These are phyloP conservation scores for Lunasporangiospora selenospora DNA, from an alignment of 192 early-diverging fungal genomes.

Conservation along the genomic window DNA sequence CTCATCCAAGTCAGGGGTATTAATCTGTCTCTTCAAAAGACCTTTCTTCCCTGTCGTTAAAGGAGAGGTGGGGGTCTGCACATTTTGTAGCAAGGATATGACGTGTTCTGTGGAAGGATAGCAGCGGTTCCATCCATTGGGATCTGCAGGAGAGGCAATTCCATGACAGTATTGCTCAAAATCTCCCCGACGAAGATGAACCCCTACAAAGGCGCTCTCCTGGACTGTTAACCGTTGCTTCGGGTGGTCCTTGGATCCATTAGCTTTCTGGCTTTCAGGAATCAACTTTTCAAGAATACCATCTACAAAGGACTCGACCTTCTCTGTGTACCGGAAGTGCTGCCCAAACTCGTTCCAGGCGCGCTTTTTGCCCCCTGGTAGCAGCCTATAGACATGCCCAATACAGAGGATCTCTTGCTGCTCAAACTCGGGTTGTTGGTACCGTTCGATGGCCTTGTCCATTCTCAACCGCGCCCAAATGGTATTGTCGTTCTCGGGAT, in stretches of 20 bases:
- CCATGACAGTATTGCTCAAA: constrained; percentile 33
- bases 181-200: constrained; percentile 32
- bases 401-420: constrained; percentile 33
- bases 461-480: constrained; percentile 36
- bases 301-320: constrained; percentile 21
- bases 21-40: too few species aligned
- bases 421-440: constrained; percentile 22
- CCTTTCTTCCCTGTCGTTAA: too few species aligned
- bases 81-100: constrained; percentile 32
- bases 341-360: constrained; percentile 42
- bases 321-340: constrained; percentile 26
- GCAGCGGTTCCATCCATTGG: constrained; percentile 46
- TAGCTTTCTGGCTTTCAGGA: neutral
- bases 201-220: constrained; percentile 21
- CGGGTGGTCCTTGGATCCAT: neutral
- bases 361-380: constrained; percentile 27
- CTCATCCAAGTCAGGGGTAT: too few species aligned
- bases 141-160: constrained; percentile 35
- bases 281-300: constrained; percentile 15
- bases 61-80: too few species aligned
- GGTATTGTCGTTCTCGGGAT: constrained; percentile 22
- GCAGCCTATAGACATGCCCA: constrained; percentile 33
- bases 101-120: constrained; percentile 35
- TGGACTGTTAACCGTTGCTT: neutral
- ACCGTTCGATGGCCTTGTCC: constrained; percentile 43